Conservation (phyloP, 164 flowering plant species). For the Nelumbo lutea region DNA sequence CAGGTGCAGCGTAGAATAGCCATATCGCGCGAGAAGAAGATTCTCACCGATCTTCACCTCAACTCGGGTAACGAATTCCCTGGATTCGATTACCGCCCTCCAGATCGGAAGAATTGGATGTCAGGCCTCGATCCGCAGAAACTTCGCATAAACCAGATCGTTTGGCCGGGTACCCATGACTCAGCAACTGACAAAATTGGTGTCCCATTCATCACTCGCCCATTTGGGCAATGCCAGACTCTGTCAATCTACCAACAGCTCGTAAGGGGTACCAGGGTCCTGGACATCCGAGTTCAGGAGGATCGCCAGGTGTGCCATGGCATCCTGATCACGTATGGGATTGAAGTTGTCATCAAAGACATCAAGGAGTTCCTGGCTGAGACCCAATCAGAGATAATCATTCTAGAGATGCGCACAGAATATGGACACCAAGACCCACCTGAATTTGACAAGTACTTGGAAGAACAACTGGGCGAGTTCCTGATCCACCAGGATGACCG, state of each 20-base stretch:
- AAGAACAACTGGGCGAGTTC: background rate
- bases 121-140: slow-evolving; percentile 37
- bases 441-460: background rate
- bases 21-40: slow-evolving; percentile 41
- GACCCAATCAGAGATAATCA: background rate
- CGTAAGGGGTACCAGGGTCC: background rate
- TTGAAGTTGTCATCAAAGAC: background rate
- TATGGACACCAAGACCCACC: background rate
- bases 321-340: background rate
- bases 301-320: background rate
- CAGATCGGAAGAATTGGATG: slow-evolving; percentile 64
- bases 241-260: no score
- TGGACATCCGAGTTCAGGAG: background rate
- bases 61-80: slow-evolving; percentile 40
- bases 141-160: slow-evolving; percentile 28
- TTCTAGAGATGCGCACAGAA: background rate
- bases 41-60: slow-evolving; percentile 27
- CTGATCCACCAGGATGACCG: background rate
- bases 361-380: background rate
- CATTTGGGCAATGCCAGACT: background rate
- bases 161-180: background rate
- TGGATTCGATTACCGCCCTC: slow-evolving; percentile 41
- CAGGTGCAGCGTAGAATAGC: slow-evolving; percentile 46
- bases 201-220: background rate
- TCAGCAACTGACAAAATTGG: background rate